Evolutionary conservation across 768 basidiomycete genomes (phyloP), one percentile per base, ranked within the genome.

Genomic region (Tricholoma matsutake): DNA sequence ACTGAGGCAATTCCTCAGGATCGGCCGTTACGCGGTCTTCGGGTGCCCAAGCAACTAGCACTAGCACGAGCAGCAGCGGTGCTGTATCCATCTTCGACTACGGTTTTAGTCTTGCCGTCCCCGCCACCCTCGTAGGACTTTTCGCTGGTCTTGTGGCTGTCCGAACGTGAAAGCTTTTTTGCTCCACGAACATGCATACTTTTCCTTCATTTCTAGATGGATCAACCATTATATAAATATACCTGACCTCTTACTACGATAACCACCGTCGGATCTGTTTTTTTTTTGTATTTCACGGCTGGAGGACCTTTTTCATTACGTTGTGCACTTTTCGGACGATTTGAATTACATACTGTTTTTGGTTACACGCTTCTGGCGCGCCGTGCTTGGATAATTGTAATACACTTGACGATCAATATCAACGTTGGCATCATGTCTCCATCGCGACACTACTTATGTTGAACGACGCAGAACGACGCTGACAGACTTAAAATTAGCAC

Each of bases 1-100:
- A 2, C 53, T 31, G 55, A 29, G 49, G 11, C 75, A 86, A 16
- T 77, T 88, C 56, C 35, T 35, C 39, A 68, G 66, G 65, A 53
- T 63, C 55, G 16, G 63, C 54, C 51, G 63, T 69, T n/a, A 73
- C 72, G 13, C 66, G 75, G 37, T 70, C 75, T 5, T 69, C 75
- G 14, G 71, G 73, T 45, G 71, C 75, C 6, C 63, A 75, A 57
- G 67, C 71, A 18, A 75, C 74, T 14, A 67, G 52, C 31, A 43
- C 29, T 22, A 47, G 59, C n/a, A 55, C 22, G 20, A 53, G 32
- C 1, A 57, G 53, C 20, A 64, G 55, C 45, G 52, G 60, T 29
- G 63, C 58, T 4, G 45, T 52, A 22, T 58, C 64, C 25, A 32
- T 61, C 25, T 2, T 62, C 11, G 28, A 56, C 29, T 10, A 65